Evolutionary conservation across 257 asterid species (phyloP), one percentile per base, ranked within the genome.

Genomic region (Hygrophila difformis): DNA sequence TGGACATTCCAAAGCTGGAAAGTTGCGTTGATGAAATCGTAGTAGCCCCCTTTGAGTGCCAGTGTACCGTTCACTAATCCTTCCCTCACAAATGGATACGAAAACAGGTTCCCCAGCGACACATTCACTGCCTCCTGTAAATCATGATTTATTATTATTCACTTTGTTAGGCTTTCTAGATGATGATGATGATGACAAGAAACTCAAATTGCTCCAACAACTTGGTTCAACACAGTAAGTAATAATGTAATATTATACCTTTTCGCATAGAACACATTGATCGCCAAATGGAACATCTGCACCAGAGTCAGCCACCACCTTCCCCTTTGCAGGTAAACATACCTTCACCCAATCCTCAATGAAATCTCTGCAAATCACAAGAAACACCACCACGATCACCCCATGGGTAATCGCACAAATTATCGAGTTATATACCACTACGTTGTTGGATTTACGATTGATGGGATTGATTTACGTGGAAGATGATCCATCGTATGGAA

Each of bases 1-100:
- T n/a, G n/a, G n/a, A n/a, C n/a, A n/a, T n/a, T n/a, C 97, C 97
- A 88, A 39, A 88, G 93, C 89, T 88, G 95, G 23, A 84, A 84
- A 39, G 67, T 71, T 57, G 95, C 97, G 18, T 71, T 77, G 44
- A 84, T 56, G 17, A 89, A 89, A 50, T 89, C 94, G 5, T 84
- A 89, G 75, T 84, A 59, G 12, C 87, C 96, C 8, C 96, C 97
- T 82, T 79, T 89, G 6, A 89, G 40, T n/a, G 85, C 77, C 7
- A 89, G 81, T 1, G 97, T 84, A 53, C 71, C 70, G 44, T 89
- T 89, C 85, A 81, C 89, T 73, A 89, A 52, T 6, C 96, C 97
- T 0, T 77, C 81, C 55, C 97, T 65, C 26, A 89, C 97, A 57
- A 89, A 89, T 2, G 97, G 97, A 26, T 89, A 84, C 0, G 94